A percentile compares a stretch with the other conserved stretches of the same genome.
phyloP scores from a whole-genome alignment of 1,139 yeast genomes.

The Geotrichum candidum region DNA sequence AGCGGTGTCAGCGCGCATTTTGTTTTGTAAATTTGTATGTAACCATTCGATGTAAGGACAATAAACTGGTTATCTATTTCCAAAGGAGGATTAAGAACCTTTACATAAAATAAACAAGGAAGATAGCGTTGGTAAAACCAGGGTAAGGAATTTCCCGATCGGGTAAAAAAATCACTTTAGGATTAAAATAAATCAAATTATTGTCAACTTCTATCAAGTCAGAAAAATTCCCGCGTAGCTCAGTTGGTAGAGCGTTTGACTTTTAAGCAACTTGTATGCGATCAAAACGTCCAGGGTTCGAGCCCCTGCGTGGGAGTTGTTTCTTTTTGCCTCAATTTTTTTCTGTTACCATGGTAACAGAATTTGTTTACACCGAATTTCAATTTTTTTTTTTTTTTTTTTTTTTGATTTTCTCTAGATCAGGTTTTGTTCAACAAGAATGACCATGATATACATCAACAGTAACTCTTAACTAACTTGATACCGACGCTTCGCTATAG shows the following conservation, averaged over 20 bases:
- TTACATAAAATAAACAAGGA: no score
- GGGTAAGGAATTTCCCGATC: no score
- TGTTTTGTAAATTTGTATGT: no score
- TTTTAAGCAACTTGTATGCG: slow-evolving; percentile 2
- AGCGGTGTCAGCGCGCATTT: no score
- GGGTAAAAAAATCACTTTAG: no score
- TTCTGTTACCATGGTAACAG: not conserved
- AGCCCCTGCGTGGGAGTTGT: slow-evolving; percentile 15
- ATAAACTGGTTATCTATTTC: no score
- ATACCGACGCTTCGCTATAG: not conserved
- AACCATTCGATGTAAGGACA: no score
- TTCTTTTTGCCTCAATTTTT: not conserved
- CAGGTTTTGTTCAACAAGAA: not conserved
- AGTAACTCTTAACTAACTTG: not conserved
- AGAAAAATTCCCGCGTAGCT: slow-evolving; percentile 12
- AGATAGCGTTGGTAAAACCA: no score
- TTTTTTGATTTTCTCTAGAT: not conserved
- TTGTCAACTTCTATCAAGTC: not conserved
- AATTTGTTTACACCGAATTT: not conserved
- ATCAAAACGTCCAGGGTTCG: slow-evolving; percentile 16
- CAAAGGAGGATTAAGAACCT: no score
- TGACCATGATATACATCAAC: not conserved
- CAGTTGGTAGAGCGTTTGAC: slow-evolving; percentile 17
- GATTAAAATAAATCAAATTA: no score
- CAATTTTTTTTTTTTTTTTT: not conserved